A percentile compares a stretch with the other conserved stretches of the same genome.
Evolutionary conservation across 2,329 filamentous ascomycete genomes (phyloP).

Genomic region (Teratosphaeria viscida): DNA sequence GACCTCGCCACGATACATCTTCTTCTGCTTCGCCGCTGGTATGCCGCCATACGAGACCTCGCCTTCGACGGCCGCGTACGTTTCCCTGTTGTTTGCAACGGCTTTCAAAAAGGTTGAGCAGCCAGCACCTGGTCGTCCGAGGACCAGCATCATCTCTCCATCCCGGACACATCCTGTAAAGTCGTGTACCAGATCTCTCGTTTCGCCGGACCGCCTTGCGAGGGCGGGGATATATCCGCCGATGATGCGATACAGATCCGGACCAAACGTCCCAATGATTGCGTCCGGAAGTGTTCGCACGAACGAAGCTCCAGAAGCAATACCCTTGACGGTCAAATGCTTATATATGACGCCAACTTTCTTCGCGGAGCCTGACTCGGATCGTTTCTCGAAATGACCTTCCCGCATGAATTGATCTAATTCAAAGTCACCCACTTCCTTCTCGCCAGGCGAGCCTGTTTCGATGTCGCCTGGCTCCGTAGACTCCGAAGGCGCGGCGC

Average conservation of each 20-base stretch:
- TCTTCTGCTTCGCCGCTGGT: conserved; percentile 54
- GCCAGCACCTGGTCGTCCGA: conserved; percentile 63
- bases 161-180: conserved; percentile 57
- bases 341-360: conserved; percentile 70
- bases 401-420: conserved; percentile 60
- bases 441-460: conserved; percentile 27
- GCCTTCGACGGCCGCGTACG: conserved; percentile 56
- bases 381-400: conserved; percentile 65
- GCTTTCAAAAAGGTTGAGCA: conserved; percentile 70
- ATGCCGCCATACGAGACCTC: conserved; percentile 65
- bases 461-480: conserved; percentile 28
- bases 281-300: conserved; percentile 65
- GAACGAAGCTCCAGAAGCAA: conserved; percentile 55
- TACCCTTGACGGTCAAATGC: conserved; percentile 63
- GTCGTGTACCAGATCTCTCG: conserved; percentile 50
- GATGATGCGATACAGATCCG: conserved; percentile 61
- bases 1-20: conserved; percentile 63
- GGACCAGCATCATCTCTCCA: conserved; percentile 59
- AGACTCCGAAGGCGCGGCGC: conserved; percentile 6
- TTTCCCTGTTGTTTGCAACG: conserved; percentile 58
- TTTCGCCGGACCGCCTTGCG: conserved; percentile 38
- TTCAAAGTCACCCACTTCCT: conserved; percentile 50
- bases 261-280: conserved; percentile 67
- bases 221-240: conserved; percentile 44
- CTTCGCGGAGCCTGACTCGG: conserved; percentile 58